Base-by-base conservation (phyloP, 2,329 filamentous ascomycete species). In the Epichloe coenophiala region DNA sequence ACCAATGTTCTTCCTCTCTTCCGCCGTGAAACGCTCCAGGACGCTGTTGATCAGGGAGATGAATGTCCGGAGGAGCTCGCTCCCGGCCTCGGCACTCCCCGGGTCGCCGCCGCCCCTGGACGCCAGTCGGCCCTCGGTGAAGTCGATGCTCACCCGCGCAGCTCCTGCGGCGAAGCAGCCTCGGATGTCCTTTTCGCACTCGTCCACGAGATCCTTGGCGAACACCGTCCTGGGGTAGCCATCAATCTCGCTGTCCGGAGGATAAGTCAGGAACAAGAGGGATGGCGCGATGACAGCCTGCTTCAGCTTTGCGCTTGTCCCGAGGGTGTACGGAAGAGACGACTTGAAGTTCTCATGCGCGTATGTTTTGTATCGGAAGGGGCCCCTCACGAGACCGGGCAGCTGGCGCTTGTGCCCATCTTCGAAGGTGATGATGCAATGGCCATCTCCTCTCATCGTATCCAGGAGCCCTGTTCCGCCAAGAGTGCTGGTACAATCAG, bases 391-490 rank as follows among this genome's bases (percentile, higher is more conserved):
- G 1, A 54, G 42, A 17, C 51, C 44, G 3, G 53, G 51, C 1
- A 54, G 51, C 35, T 54, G 51, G 48, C 53, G 53, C 37, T 53
- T 45, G 19, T 54, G 53, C 12, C 53, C 53, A 36, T 54, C 53
- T 3, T 51, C 53, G 17, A 54, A 53, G 35, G 42, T 35, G 6
- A 48, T 51, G 42, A 54, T 51, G 45, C 45, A 51, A 38, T 53
- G 51, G 4, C 53, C 51, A 39, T 53, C 53, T 5, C 35, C 53
- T 12, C 40, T 45, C 36, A 54, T 41, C 4, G 50, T 54, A 17
- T 40, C 42, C 12, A 46, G 38, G 12, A 54, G 38, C 13, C 51
- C 53, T 5, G 48, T 35, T 37, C 53, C 53, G 9, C 42, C 47
- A 9, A 54, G 33, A n/a, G 53, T 54, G 15, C 53, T 54, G 17